Evolutionary conservation across 148 eudicot genomes (phyloP), one percentile per base, ranked within the genome.

Genomic region (Fagopyrum tataricum): DNA sequence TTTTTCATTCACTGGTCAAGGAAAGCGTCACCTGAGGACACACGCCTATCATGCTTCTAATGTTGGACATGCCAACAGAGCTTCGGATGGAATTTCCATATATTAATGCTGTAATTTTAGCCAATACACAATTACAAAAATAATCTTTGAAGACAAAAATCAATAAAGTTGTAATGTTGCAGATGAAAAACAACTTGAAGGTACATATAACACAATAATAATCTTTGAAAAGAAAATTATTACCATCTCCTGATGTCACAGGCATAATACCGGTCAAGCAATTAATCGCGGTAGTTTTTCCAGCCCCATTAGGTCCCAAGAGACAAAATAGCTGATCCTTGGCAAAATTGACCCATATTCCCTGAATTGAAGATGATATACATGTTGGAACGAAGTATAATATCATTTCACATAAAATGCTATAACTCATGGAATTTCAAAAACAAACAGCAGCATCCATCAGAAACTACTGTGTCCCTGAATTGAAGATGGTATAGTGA

Each of bases 301-400:
- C 99, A 73, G 99, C 99, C 67, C 99, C 97, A 84, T 95, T 92
- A 61, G 97, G 97, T 44, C 99, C 99, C 76, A 95, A 85, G 75
- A 92, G 92, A 76, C 99, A 95, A 79, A 95, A 95, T 40, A 95
- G 81, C 73, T 92, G 99, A 81, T 95, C 90, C 79, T 88, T 87
- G 17, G 89, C 75, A 75, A 92, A 84, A 81, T 90, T 92, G 76
- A 90, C 82, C 97, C 97, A 95, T 74, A 90, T 80, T 4, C 94
- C 96, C 97, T 91, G 84, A 74, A 61, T 70, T 14, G 44, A 43
- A 43, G 52, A 18, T 43, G 48, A 43, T 21, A n/a, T 18, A 44
- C 12, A 18, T 40, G 14, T 7, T 70, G 31, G 43, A n/a, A 20
- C 13, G 14, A n/a, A 70, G 14, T 17, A 70, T 46, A 70, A 43